Conservation (phyloP, 306 rosid genomes). For the Prunus salicina region DNA sequence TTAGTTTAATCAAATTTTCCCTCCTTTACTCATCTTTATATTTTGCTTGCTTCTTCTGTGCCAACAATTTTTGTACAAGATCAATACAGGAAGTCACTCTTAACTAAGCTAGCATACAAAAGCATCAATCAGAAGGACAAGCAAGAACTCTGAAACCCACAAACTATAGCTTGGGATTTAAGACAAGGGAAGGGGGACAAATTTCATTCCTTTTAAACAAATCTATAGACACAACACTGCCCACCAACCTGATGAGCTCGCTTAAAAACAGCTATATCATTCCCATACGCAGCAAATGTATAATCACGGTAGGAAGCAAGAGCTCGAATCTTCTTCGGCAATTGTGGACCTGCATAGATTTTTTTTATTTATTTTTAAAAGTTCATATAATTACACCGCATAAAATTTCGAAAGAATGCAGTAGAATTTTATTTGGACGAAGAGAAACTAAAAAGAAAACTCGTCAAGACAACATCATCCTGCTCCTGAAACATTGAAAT, state of each 20-base stretch:
- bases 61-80: too few relatives aligned
- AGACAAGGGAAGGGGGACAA: neutral
- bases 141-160: neutral
- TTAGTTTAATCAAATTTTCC: too few relatives aligned
- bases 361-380: neutral
- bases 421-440: too few relatives aligned
- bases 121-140: neutral
- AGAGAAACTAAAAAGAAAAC: neutral
- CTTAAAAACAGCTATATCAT: slow-evolving; percentile 64
- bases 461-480: neutral
- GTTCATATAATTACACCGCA: neutral
- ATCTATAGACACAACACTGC: neutral
- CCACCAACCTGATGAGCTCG: slow-evolving; percentile 74
- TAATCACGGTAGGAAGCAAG: slow-evolving; percentile 81
- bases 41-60: too few relatives aligned
- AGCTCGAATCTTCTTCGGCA: slow-evolving; percentile 82
- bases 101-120: too few relatives aligned
- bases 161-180: neutral
- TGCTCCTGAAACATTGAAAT: neutral
- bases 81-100: too few relatives aligned
- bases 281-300: slow-evolving; percentile 76
- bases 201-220: neutral
- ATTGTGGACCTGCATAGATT: slow-evolving; percentile 59
- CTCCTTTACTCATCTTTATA: too few relatives aligned
- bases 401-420: neutral